Conservation (phyloP, 1,284 basidiomycete species). For the Heliocybe sulcata region DNA sequence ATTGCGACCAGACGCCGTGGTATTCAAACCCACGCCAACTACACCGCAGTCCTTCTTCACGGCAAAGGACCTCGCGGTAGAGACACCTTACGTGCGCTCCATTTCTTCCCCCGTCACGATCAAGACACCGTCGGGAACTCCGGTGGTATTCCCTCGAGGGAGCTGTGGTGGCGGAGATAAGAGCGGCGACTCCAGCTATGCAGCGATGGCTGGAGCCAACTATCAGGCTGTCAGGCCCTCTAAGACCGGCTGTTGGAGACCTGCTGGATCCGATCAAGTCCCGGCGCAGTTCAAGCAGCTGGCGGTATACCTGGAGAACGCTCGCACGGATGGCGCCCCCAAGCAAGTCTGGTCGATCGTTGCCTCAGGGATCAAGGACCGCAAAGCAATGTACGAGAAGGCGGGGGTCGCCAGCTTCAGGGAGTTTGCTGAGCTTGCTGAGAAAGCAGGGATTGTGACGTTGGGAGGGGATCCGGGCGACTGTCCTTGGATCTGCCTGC, state of each 20-base stretch:
- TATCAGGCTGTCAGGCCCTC: neutral
- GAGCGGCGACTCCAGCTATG: neutral
- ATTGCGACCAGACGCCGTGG: too few relatives aligned
- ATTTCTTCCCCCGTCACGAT: neutral
- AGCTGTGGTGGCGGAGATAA: neutral
- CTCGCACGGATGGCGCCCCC: constrained; percentile 24
- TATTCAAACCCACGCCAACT: too few relatives aligned
- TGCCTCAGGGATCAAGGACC: constrained; percentile 22
- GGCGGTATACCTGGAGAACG: constrained; percentile 19
- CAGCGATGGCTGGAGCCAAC: neutral
- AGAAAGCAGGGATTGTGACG: constrained; percentile 35
- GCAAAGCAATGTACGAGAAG: constrained; percentile 29
- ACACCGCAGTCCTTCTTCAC: too few relatives aligned
- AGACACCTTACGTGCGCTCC: neutral
- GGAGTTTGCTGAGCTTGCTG: constrained; percentile 37
- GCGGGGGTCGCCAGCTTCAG: constrained; percentile 37
- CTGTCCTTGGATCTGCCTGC: constrained; percentile 39
- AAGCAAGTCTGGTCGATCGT: constrained; percentile 32
- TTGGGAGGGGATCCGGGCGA: constrained; percentile 33
- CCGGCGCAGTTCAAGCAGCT: constrained; percentile 12
- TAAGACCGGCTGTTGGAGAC: neutral
- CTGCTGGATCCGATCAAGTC: neutral
- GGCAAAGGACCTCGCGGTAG: neutral
- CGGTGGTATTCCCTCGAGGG: neutral
- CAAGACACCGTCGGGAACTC: neutral